Evolutionary conservation across 2,329 filamentous ascomycete species (phyloP).

Genomic region (Periconia sp.): DNA sequence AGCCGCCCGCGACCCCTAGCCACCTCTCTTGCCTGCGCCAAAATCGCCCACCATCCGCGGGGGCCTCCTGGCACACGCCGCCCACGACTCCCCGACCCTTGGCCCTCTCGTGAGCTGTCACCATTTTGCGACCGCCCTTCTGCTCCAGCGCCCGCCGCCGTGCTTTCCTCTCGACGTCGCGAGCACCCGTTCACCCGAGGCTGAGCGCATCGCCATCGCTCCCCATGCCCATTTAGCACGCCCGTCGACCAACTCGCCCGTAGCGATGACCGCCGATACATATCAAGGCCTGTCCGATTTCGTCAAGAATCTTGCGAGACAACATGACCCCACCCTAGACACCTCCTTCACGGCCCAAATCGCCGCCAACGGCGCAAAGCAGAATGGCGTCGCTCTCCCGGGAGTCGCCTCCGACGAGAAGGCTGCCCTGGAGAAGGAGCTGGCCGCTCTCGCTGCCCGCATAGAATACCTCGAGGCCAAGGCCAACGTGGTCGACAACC

Average conservation of each 20-base stretch:
- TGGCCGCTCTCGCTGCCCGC: constrained; percentile 76
- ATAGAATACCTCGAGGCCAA: constrained; percentile 84
- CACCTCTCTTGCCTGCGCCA: constrained; percentile 3
- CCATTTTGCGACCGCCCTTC: constrained; percentile 6
- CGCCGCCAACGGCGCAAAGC: constrained; percentile 58
- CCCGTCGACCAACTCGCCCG: constrained; percentile 25
- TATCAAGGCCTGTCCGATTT: constrained; percentile 47
- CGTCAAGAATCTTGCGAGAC: constrained; percentile 57
- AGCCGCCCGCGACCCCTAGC: neutral
- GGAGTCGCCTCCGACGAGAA: constrained; percentile 79
- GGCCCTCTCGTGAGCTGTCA: constrained; percentile 5
- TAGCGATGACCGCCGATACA: constrained; percentile 44
- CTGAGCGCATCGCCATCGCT: constrained; percentile 22
- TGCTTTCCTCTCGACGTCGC: no score
- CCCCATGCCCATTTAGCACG: constrained; percentile 45
- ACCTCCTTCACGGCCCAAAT: constrained; percentile 53
- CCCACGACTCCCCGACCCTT: constrained; percentile 1
- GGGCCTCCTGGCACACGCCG: constrained; percentile 6
- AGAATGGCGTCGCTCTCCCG: constrained; percentile 71
- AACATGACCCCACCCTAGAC: constrained; percentile 51
- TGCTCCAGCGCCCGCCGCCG: constrained; percentile 3
- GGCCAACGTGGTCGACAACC: constrained; percentile 66
- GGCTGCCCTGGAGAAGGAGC: constrained; percentile 78
- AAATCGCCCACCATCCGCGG: constrained; percentile 9
- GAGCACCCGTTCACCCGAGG: constrained; percentile 13